Evolutionary conservation across 2,329 filamentous ascomycete genomes (phyloP).

Genomic region (Tricladium varicosporioides): DNA sequence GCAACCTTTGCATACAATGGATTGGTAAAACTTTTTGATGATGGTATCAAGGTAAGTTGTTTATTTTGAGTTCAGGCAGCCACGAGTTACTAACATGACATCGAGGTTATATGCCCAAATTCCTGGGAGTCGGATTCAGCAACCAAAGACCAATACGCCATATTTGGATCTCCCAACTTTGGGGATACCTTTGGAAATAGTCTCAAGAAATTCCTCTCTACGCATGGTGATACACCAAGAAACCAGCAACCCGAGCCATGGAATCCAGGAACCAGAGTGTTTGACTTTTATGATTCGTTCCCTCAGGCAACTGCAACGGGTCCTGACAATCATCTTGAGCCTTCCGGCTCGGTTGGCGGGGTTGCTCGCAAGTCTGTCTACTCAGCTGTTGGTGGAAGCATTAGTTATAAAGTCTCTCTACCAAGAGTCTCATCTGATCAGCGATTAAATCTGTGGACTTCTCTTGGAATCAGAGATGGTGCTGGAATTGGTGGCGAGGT

Average conservation of each 20-base stretch:
- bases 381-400: slow-evolving; percentile 13
- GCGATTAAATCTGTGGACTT: slow-evolving; percentile 19
- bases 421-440: slow-evolving; percentile 9
- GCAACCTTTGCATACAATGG: slow-evolving; percentile 7
- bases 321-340: slow-evolving; percentile 15
- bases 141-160: slow-evolving; percentile 15
- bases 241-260: slow-evolving; percentile 13
- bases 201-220: slow-evolving; percentile 13
- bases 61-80: background rate
- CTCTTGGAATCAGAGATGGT: slow-evolving; percentile 18
- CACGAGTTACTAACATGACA: background rate
- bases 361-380: slow-evolving; percentile 15
- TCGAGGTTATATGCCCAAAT: slow-evolving; percentile 16
- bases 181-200: slow-evolving; percentile 15
- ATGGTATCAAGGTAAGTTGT: slow-evolving; percentile 13
- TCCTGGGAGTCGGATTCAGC: slow-evolving; percentile 16
- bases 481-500: slow-evolving; percentile 16
- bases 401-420: slow-evolving; percentile 9
- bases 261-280: slow-evolving; percentile 14
- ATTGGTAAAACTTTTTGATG: slow-evolving; percentile 10
- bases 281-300: slow-evolving; percentile 16
- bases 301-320: slow-evolving; percentile 5
- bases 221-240: slow-evolving; percentile 12
- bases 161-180: slow-evolving; percentile 16
- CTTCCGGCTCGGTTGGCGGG: slow-evolving; percentile 11